phyloP scores from a whole-genome alignment of 208 protist genomes.

The Trichomonas vaginalis region DNA sequence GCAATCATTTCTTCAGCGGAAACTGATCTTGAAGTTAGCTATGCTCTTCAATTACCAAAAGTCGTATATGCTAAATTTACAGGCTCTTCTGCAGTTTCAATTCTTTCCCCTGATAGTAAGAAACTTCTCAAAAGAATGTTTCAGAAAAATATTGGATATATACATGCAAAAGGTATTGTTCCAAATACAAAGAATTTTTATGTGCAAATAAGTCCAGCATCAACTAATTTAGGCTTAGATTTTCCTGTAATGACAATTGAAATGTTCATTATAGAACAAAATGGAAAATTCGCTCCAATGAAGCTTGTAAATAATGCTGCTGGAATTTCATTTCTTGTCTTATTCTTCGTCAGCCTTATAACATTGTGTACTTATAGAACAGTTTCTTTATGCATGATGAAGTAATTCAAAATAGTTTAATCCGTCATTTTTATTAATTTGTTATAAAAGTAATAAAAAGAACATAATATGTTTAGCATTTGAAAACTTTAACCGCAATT shows the following conservation, averaged over 20 bases:
- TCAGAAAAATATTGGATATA: not conserved
- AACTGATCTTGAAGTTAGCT: not conserved
- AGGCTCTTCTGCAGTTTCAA: not conserved
- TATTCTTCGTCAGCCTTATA: too few relatives aligned
- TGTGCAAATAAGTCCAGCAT: not conserved
- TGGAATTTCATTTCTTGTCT: too few relatives aligned
- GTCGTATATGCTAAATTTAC: not conserved
- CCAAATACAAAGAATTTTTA: not conserved
- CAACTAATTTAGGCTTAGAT: not conserved
- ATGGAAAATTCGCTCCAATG: not conserved
- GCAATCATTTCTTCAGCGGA: not conserved
- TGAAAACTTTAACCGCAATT: too few relatives aligned
- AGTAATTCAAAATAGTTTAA: too few relatives aligned
- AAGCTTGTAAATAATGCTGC: too few relatives aligned
- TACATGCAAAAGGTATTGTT: not conserved
- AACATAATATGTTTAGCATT: too few relatives aligned
- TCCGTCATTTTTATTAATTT: too few relatives aligned
- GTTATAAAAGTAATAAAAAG: too few relatives aligned
- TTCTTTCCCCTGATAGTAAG: not conserved
- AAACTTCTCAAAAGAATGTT: not conserved
- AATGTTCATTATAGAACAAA: not conserved
- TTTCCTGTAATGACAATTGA: not conserved
- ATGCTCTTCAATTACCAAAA: not conserved
- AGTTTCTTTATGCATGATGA: too few relatives aligned
- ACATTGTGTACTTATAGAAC: too few relatives aligned